Evolutionary conservation across 2,329 filamentous ascomycete species (phyloP).

Genomic region (Apiospora phragmitis): DNA sequence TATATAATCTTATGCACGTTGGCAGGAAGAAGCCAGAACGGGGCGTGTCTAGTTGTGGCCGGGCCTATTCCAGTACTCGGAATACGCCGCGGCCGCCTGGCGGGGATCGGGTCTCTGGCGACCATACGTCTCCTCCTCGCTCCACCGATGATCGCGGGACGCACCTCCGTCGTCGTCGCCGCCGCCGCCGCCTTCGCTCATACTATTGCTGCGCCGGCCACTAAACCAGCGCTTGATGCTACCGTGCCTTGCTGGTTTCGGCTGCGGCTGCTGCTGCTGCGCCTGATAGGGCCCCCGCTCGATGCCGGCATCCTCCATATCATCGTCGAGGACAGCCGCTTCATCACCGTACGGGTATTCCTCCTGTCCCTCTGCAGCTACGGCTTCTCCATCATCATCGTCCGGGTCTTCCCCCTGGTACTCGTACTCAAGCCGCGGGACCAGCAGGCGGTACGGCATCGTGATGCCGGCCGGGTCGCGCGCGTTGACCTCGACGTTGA

Average conservation of each 20-base stretch:
- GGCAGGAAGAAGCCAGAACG: not conserved
- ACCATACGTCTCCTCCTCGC: not conserved
- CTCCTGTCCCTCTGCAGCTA: not conserved
- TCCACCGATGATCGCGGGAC: not conserved
- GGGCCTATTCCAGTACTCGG: not conserved
- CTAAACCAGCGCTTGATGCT: slow-evolving; percentile 26
- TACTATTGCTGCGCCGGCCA: slow-evolving; percentile 16
- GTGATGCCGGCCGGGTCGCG: slow-evolving; percentile 87
- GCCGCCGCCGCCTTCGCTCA: not conserved
- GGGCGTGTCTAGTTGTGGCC: not conserved
- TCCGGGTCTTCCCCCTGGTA: slow-evolving; percentile 42
- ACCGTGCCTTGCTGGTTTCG: not conserved
- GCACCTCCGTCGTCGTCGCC: not conserved
- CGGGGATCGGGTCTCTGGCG: not conserved
- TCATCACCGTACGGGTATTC: not conserved
- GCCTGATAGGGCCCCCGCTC: not conserved
- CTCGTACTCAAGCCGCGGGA: slow-evolving; percentile 73
- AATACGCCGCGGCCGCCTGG: not conserved
- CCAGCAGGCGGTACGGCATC: slow-evolving; percentile 79
- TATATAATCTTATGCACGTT: not conserved
- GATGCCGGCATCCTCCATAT: slow-evolving; percentile 10
- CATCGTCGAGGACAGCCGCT: not conserved
- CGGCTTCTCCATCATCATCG: slow-evolving; percentile 3
- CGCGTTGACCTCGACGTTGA: slow-evolving; percentile 87
- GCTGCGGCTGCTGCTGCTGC: not conserved